These are phyloP conservation scores for Crotalaria pallida DNA, from an alignment of 306 rosid genomes.

Conservation along the genomic window DNA sequence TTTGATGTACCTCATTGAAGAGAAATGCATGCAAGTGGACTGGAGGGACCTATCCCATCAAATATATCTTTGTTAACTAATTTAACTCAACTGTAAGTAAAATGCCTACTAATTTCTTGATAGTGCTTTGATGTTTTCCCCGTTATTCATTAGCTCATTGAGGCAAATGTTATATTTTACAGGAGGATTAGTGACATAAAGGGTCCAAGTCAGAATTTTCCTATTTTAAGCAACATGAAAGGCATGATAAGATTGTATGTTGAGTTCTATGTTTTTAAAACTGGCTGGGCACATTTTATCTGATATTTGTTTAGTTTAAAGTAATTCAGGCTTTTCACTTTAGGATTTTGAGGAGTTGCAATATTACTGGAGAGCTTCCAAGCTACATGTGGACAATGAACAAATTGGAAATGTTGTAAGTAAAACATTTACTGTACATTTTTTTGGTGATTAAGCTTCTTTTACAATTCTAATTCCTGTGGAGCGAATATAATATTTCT, in stretches of 20 bases:
- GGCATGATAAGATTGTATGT: slow-evolving; percentile 57
- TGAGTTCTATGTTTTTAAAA: neutral
- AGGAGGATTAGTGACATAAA: slow-evolving; percentile 75
- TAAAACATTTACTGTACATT: slow-evolving; percentile 8
- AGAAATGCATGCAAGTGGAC: slow-evolving; percentile 85
- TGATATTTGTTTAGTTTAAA: slow-evolving; percentile 22
- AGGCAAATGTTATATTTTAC: slow-evolving; percentile 9
- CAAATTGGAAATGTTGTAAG: slow-evolving; percentile 56
- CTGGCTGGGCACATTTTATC: neutral
- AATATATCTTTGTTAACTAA: slow-evolving; percentile 54
- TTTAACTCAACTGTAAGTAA: slow-evolving; percentile 55
- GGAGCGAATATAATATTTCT: neutral
- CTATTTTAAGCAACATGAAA: slow-evolving; percentile 40
- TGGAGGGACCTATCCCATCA: slow-evolving; percentile 76
- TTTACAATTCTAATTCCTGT: neutral
- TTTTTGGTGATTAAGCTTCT: neutral
- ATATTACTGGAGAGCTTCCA: slow-evolving; percentile 74
- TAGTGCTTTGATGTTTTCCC: neutral
- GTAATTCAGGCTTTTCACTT: slow-evolving; percentile 20
- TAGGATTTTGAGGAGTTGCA: slow-evolving; percentile 82
- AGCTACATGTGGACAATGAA: slow-evolving; percentile 54
- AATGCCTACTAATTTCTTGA: slow-evolving; percentile 6
- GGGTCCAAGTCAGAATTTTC: slow-evolving; percentile 69
- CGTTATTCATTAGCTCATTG: slow-evolving; percentile 3
- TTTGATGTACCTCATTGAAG: slow-evolving; percentile 38